phyloP scores from a whole-genome alignment of 176 grass and related monocot genomes.

The Miscanthus lutarioriparius region DNA sequence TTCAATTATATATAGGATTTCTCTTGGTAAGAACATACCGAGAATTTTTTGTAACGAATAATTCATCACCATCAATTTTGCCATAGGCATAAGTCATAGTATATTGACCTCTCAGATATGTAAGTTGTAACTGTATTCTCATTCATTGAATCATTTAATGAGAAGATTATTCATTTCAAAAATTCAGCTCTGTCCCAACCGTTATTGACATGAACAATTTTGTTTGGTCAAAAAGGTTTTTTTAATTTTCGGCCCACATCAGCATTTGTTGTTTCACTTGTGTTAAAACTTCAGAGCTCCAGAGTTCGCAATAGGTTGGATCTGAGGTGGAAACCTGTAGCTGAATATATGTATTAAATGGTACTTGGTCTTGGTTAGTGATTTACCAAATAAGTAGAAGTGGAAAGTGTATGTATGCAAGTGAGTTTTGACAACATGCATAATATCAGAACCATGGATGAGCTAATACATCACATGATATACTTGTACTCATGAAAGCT shows the following conservation, averaged over 20 bases:
- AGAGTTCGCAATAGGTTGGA: constrained; percentile 17
- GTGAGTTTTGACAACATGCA: neutral
- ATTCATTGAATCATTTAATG: constrained; percentile 45
- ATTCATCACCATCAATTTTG: constrained; percentile 43
- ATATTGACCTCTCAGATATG: constrained; percentile 45
- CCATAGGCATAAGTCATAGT: constrained; percentile 30
- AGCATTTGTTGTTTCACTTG: constrained; percentile 15
- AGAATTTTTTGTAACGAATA: constrained; percentile 54
- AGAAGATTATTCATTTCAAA: constrained; percentile 21
- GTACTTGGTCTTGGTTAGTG: neutral
- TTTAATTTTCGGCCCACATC: constrained; percentile 2
- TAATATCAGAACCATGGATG: constrained; percentile 6
- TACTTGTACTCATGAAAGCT: neutral
- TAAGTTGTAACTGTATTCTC: constrained; percentile 48
- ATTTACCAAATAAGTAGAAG: constrained; percentile 26
- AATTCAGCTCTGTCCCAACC: neutral
- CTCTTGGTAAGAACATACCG: constrained; percentile 50
- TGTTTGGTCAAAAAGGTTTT: neutral
- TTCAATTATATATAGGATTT: constrained; percentile 35
- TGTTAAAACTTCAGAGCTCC: neutral
- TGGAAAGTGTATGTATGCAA: neutral
- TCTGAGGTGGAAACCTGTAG: neutral
- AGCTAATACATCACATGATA: neutral
- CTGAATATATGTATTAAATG: neutral
- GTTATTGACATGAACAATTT: neutral